Evolutionary conservation across 1,139 yeast species (phyloP).

Genomic region (Citeromyces hawaiiensis): DNA sequence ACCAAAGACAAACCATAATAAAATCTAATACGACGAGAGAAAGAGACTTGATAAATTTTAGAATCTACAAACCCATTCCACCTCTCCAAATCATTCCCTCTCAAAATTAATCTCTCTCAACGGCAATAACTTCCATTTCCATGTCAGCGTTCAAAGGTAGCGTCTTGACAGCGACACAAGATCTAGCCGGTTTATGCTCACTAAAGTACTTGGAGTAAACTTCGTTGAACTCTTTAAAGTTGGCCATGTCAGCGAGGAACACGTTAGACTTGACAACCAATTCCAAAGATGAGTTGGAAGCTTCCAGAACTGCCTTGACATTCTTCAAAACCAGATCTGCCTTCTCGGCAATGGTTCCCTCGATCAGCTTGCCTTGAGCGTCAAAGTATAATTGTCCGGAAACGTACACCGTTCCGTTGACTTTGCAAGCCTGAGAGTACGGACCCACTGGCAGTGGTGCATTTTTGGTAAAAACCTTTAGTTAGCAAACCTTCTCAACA

Average conservation of each 20-base stretch:
- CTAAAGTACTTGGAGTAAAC: constrained; percentile 74
- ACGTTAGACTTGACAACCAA: constrained; percentile 78
- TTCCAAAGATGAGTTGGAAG: constrained; percentile 70
- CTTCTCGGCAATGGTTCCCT: constrained; percentile 64
- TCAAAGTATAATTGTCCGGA: constrained; percentile 95
- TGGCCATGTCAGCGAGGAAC: constrained; percentile 78
- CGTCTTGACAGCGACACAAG: constrained; percentile 83
- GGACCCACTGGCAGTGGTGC: constrained; percentile 97
- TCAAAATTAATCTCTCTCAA: constrained; percentile 27
- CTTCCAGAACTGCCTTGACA: constrained; percentile 63
- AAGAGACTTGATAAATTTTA: too few relatives aligned
- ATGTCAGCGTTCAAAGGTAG: constrained; percentile 76
- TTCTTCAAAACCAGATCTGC: constrained; percentile 79
- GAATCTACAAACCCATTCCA: neutral
- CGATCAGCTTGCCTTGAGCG: constrained; percentile 67
- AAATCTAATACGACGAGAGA: too few relatives aligned
- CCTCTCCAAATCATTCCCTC: too few relatives aligned
- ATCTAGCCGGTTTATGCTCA: constrained; percentile 86
- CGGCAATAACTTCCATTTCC: constrained; percentile 70
- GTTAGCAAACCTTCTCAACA: neutral
- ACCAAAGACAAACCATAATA: too few relatives aligned
- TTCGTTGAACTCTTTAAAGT: constrained; percentile 70
- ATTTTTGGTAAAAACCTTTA: constrained; percentile 45
- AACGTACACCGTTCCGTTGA: constrained; percentile 72
- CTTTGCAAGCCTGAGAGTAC: constrained; percentile 88